phyloP scores from a whole-genome alignment of 305 asterid genomes.

The Ruellia speciosa region DNA sequence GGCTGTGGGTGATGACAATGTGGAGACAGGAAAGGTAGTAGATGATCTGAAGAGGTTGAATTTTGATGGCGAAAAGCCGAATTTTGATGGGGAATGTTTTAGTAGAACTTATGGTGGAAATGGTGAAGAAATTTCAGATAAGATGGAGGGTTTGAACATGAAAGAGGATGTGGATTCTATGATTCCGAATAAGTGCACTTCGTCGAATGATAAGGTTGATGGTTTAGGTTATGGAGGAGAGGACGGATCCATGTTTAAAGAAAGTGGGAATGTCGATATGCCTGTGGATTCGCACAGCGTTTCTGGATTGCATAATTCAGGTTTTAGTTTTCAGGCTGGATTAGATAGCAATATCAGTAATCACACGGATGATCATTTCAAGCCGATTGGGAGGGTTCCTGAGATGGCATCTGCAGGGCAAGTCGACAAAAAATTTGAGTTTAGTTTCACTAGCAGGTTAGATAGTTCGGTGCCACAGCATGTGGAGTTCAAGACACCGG shows the following conservation, averaged over 20 bases:
- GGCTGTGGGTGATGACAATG: slow-evolving; percentile 22
- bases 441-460: slow-evolving; percentile 44
- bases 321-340: slow-evolving; percentile 42
- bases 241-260: slow-evolving; percentile 17
- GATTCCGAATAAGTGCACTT: slow-evolving; percentile 25
- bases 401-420: slow-evolving; percentile 32
- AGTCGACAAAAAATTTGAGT: slow-evolving; percentile 46
- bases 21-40: slow-evolving; percentile 31
- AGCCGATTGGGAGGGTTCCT: slow-evolving; percentile 27
- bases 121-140: slow-evolving; percentile 39
- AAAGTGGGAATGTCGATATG: slow-evolving; percentile 16
- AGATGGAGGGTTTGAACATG: slow-evolving; percentile 60
- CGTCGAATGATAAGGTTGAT: slow-evolving; percentile 23
- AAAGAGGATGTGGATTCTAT: slow-evolving; percentile 29
- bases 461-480: slow-evolving; percentile 29
- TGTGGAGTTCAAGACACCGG: slow-evolving; percentile 60
- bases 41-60: slow-evolving; percentile 48
- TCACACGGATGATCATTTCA: slow-evolving; percentile 31
- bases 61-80: slow-evolving; percentile 29
- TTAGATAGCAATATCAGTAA: slow-evolving; percentile 24
- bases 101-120: slow-evolving; percentile 19
- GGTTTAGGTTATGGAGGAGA: slow-evolving; percentile 21
- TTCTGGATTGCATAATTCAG: slow-evolving; percentile 30
- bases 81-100: slow-evolving; percentile 31
- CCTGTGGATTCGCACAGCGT: slow-evolving; percentile 22